phyloP scores from a whole-genome alignment of 805 yeast genomes.

The Henningerozyma blattae region DNA sequence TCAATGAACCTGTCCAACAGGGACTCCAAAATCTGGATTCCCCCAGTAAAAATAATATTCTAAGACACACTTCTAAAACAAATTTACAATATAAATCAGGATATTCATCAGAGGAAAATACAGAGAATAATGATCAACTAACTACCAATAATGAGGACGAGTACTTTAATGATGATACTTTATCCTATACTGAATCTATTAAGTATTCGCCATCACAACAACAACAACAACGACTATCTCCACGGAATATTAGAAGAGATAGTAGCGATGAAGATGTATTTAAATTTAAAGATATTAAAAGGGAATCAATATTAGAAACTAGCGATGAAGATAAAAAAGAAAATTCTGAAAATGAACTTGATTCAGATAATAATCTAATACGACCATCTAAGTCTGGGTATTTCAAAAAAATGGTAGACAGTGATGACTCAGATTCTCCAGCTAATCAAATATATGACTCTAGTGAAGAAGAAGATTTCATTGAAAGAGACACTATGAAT shows the following conservation, averaged over 20 bases:
- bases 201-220: conserved; percentile 6
- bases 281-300: too few species aligned
- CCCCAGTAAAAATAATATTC: not conserved
- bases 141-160: not conserved
- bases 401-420: not conserved
- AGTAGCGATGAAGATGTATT: too few species aligned
- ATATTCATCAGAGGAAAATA: too few species aligned
- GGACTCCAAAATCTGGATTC: not conserved
- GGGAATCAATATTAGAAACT: too few species aligned
- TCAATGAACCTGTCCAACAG: not conserved
- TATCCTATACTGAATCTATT: conserved; percentile 12
- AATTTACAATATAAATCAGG: not conserved
- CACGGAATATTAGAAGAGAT: too few species aligned
- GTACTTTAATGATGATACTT: conserved; percentile 6
- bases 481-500: not conserved
- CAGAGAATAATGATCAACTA: too few species aligned
- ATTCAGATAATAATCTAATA: not conserved
- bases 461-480: not conserved
- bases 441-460: not conserved
- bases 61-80: not conserved
- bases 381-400: conserved; percentile 1
- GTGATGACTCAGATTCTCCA: not conserved
- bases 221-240: not conserved
- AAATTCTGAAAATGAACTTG: too few species aligned
- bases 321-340: too few species aligned